Percentiles rank a stretch among this genome's conserved stretches.
Evolutionary conservation across 306 rosid species (phyloP).

Genomic region (Sindora glabra): DNA sequence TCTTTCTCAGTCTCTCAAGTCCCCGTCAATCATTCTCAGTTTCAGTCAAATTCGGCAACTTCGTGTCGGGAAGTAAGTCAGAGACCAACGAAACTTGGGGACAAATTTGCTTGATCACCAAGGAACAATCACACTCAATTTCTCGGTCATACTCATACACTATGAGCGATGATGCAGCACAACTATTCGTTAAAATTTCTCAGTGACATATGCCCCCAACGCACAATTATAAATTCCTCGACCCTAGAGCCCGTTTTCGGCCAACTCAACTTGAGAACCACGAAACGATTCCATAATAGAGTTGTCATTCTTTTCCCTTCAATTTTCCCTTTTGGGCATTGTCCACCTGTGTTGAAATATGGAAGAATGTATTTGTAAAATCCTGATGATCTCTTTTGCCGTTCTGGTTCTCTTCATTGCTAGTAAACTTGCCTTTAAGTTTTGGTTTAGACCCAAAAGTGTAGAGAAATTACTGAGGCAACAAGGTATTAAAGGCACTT

Average conservation of each 20-base stretch:
- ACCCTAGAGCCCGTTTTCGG: no score
- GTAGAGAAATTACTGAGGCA: constrained; percentile 17
- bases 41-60: not conserved
- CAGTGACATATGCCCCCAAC: not conserved
- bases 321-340: no score
- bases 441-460: constrained; percentile 37
- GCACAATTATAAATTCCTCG: no score
- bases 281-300: not conserved
- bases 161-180: not conserved
- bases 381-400: not conserved
- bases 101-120: not conserved
- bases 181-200: not conserved
- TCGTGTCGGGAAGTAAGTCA: not conserved
- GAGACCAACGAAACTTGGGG: no score
- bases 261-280: not conserved
- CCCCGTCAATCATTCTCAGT: not conserved
- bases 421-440: constrained; percentile 4
- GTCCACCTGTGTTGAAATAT: not conserved
- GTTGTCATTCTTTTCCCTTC: no score
- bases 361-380: constrained; percentile 22
- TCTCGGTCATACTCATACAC: not conserved
- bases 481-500: constrained; percentile 39
- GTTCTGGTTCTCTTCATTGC: not conserved
- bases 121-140: not conserved
- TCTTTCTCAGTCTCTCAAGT: no score